Base-by-base conservation (phyloP, 176 grass and related monocot genomes). In the Avena atlantica region DNA sequence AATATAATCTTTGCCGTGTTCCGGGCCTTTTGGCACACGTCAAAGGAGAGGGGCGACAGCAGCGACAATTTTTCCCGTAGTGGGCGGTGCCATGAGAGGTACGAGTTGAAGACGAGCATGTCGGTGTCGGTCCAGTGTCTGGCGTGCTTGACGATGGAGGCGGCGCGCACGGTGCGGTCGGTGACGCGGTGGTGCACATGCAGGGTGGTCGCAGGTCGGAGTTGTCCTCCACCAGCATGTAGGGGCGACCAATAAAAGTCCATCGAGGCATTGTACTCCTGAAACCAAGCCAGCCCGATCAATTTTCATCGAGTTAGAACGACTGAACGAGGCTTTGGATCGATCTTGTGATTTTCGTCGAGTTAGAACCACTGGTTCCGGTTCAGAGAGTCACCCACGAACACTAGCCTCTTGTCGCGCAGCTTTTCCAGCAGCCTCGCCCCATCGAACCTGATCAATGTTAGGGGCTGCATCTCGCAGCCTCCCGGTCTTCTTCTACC, bases 221-320 rank as follows among this genome's bases (percentile, higher is more conserved):
- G 78, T 98, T 98, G 9, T 91, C 95, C 64, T 98, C 91, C 37
- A 98, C 93, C 67, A 98, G n/a, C n/a, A n/a, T n/a, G 89, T 58
- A 95, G 84, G 53, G 96, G 91, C 24, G 93, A 88, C 96, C 96
- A 98, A 79, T 98, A 95, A 80, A 94, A 98, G 8, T 98, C 96
- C 17, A 98, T 83, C 1, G 96, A 92, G 48, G 88, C 86, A 45
- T 95, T 95, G 62, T 92, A 89, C 85, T 98, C 91, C 91, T 93
- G 60, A 56, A 49, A 49, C 5, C 13, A n/a, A 55, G 17, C 14
- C 10, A 12, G 5, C 9, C 3, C 59, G 9, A 40, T 87, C 16
- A 19, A n/a, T 71, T 67, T 56, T 47, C 2, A 8, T 47, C 44
- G 44, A 47, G 8, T 47, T 5, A 47, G n/a, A n/a, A n/a, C n/a